Evolutionary conservation across 164 flowering plant species (phyloP).

Genomic region (Vitis cinerea): DNA sequence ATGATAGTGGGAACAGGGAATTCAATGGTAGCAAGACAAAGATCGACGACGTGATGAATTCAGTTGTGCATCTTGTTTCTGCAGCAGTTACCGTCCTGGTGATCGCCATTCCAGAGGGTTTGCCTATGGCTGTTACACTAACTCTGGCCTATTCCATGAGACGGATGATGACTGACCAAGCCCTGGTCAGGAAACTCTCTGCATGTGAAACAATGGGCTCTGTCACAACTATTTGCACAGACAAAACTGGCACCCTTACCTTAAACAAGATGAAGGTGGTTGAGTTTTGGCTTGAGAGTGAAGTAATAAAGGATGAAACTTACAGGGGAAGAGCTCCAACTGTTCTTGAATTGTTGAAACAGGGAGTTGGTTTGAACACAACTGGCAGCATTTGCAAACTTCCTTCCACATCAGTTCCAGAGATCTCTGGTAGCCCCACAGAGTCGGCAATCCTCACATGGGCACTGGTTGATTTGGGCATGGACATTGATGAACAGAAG

Average conservation of each 20-base stretch:
- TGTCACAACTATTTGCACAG: conserved; percentile 36
- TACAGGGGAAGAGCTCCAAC: neutral
- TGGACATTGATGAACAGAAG: conserved; percentile 31
- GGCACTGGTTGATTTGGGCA: conserved; percentile 27
- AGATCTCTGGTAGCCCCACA: conserved; percentile 24
- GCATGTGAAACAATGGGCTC: conserved; percentile 38
- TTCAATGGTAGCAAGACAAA: conserved; percentile 19
- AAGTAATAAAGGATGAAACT: neutral
- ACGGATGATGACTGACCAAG: conserved; percentile 29
- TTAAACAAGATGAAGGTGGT: conserved; percentile 30
- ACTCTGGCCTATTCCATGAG: conserved; percentile 39
- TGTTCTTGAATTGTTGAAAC: conserved; percentile 4
- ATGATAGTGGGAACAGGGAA: conserved; percentile 23
- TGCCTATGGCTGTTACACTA: conserved; percentile 34
- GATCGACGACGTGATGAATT: conserved; percentile 21
- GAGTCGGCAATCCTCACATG: conserved; percentile 28
- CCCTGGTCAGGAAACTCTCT: conserved; percentile 37
- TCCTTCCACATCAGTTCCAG: neutral
- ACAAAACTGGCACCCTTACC: conserved; percentile 38
- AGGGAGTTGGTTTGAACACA: conserved; percentile 21
- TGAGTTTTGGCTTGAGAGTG: conserved; percentile 21
- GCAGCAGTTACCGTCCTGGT: conserved; percentile 33
- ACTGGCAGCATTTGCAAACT: conserved; percentile 15
- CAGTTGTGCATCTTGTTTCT: conserved; percentile 19
- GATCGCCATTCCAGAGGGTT: conserved; percentile 38